These are phyloP conservation scores for Rhynchosporium graminicola DNA, from an alignment of 2,329 filamentous ascomycete species.

Conservation along the genomic window DNA sequence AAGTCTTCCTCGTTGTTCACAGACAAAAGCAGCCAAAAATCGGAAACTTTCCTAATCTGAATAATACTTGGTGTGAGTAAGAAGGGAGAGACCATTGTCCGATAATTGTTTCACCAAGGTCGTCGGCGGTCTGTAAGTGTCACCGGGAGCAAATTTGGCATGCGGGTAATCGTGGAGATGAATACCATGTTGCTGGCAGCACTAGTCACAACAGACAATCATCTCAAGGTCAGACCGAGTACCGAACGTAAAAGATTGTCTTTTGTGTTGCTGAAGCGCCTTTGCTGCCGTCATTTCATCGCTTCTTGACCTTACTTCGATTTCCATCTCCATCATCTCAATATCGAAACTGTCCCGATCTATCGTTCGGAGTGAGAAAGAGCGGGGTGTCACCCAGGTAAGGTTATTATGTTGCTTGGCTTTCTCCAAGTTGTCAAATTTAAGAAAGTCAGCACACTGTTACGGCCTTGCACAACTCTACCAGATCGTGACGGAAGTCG, in stretches of 20 bases:
- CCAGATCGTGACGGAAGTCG: too few species aligned
- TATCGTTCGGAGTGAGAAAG: conserved; percentile 42
- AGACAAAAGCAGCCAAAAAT: conserved; percentile 42
- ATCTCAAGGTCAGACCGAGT: conserved; percentile 42
- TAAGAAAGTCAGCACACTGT: conserved; percentile 42
- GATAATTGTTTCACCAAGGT: not conserved
- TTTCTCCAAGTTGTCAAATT: conserved; percentile 43
- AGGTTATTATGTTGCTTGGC: conserved; percentile 40
- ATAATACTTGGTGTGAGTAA: conserved; percentile 43
- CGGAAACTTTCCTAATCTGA: conserved; percentile 50
- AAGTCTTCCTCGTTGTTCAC: conserved; percentile 38
- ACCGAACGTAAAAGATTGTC: conserved; percentile 36
- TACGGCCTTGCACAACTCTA: too few species aligned
- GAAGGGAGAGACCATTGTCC: conserved; percentile 41
- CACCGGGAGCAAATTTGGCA: conserved; percentile 46
- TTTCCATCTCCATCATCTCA: conserved; percentile 36
- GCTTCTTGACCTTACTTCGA: conserved; percentile 39
- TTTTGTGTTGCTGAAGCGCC: conserved; percentile 24
- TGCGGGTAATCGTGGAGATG: conserved; percentile 47
- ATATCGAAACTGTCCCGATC: conserved; percentile 33
- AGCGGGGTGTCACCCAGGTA: conserved; percentile 44
- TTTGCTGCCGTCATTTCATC: conserved; percentile 41
- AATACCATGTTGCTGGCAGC: conserved; percentile 45
- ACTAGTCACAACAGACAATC: conserved; percentile 25
- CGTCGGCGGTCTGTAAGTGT: conserved; percentile 43